phyloP scores from a whole-genome alignment of 495 filamentous ascomycete genomes.

The Paragyromitra xinjiangensis region DNA sequence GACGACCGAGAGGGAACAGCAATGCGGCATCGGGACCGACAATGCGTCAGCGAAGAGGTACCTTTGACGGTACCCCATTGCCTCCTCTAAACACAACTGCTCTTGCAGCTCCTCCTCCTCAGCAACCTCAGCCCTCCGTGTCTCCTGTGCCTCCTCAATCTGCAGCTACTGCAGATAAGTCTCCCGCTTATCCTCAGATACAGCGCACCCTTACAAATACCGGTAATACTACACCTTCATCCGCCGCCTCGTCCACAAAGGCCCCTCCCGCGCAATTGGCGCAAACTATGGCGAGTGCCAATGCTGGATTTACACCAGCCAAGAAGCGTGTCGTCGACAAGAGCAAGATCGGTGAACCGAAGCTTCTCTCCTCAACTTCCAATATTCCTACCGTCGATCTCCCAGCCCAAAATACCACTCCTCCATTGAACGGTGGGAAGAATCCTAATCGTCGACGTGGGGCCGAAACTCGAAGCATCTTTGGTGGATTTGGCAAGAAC shows the following conservation, averaged over 20 bases:
- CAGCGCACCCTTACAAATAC: slow-evolving; percentile 33
- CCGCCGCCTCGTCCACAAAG: slow-evolving; percentile 24
- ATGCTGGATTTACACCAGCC: slow-evolving; percentile 48
- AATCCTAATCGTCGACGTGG: slow-evolving; percentile 32
- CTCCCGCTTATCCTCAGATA: slow-evolving; percentile 40
- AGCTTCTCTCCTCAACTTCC: slow-evolving; percentile 54
- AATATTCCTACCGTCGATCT: slow-evolving; percentile 55
- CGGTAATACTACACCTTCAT: slow-evolving; percentile 31
- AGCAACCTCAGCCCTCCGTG: slow-evolving; percentile 31
- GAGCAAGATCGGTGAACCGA: slow-evolving; percentile 55
- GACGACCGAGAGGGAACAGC: slow-evolving; percentile 44
- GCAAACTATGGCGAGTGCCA: slow-evolving; percentile 47
- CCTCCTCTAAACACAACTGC: slow-evolving; percentile 49
- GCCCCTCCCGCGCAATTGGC: slow-evolving; percentile 26
- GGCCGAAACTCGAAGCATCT: slow-evolving; percentile 49
- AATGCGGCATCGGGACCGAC: slow-evolving; percentile 44
- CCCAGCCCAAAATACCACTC: slow-evolving; percentile 24
- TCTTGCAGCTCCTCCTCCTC: slow-evolving; percentile 29
- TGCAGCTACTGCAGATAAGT: slow-evolving; percentile 35
- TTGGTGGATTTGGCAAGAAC: slow-evolving; percentile 52
- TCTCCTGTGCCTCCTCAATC: slow-evolving; percentile 37
- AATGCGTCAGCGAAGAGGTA: slow-evolving; percentile 50
- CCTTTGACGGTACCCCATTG: slow-evolving; percentile 46
- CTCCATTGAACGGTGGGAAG: slow-evolving; percentile 20
- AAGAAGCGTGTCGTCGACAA: slow-evolving; percentile 55